Evolutionary conservation across 495 filamentous ascomycete species (phyloP).

Genomic region (Penicillium daleae): DNA sequence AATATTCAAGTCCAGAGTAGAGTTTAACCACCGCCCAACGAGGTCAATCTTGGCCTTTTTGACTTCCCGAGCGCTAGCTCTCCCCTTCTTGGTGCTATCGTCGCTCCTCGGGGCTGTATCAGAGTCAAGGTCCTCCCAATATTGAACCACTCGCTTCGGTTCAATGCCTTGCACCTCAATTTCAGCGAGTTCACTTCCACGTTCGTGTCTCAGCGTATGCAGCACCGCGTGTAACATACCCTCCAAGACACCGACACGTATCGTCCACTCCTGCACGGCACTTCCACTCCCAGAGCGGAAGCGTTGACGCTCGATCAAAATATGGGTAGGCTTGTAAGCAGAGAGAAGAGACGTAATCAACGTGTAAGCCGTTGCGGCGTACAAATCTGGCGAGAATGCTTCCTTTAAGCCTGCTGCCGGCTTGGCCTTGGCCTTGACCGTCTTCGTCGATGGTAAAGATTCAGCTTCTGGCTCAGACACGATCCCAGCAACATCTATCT

Average conservation of each 20-base stretch:
- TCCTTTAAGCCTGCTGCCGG: constrained; percentile 30
- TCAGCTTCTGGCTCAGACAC: background rate
- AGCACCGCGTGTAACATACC: constrained; percentile 84
- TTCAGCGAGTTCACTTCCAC: constrained; percentile 22
- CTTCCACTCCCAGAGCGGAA: constrained; percentile 69
- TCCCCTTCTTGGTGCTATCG: constrained; percentile 31
- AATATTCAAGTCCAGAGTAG: background rate
- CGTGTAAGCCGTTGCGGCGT: constrained; percentile 63
- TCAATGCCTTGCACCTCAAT: constrained; percentile 41
- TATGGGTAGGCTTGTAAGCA: constrained; percentile 61
- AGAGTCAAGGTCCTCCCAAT: constrained; percentile 36
- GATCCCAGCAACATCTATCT: background rate
- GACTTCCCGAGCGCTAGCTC: constrained; percentile 33
- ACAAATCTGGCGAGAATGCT: constrained; percentile 58
- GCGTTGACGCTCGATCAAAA: constrained; percentile 90
- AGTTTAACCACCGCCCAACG: constrained; percentile 57
- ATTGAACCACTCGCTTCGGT: constrained; percentile 46
- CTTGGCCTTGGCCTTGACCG: background rate
- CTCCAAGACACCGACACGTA: constrained; percentile 89
- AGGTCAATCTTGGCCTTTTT: constrained; percentile 71
- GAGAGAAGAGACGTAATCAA: constrained; percentile 58
- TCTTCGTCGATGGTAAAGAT: background rate
- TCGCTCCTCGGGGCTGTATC: constrained; percentile 6
- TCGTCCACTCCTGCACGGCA: constrained; percentile 83
- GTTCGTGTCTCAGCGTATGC: constrained; percentile 53